Conservation (phyloP, 2,329 filamentous ascomycete species). For the Pseudogymnoascus sp. region DNA sequence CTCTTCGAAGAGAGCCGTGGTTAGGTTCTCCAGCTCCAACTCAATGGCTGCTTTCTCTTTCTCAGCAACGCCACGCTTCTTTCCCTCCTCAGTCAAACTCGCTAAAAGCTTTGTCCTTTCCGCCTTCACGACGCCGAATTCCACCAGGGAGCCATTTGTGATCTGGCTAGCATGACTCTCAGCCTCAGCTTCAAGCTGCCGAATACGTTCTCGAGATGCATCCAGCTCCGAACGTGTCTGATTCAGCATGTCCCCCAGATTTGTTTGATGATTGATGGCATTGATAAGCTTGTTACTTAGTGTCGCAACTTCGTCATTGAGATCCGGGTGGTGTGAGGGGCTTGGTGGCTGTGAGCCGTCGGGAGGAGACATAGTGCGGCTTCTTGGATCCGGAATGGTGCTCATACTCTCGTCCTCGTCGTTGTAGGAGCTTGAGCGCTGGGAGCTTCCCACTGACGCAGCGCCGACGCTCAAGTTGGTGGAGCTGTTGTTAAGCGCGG, state of each 20-base stretch:
- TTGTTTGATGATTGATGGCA: slow-evolving; percentile 93
- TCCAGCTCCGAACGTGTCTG: slow-evolving; percentile 80
- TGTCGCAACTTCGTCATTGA: slow-evolving; percentile 72
- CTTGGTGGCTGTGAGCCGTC: slow-evolving; percentile 30
- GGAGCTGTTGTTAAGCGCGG: slow-evolving; percentile 1
- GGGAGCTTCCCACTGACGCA: background rate
- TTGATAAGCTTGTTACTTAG: slow-evolving; percentile 94
- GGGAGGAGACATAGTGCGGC: slow-evolving; percentile 44
- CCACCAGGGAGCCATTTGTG: slow-evolving; percentile 67
- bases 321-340: slow-evolving; percentile 46
- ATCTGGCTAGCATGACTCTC: slow-evolving; percentile 66
- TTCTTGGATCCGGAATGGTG: slow-evolving; percentile 61
- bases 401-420: slow-evolving; percentile 58
- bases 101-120: slow-evolving; percentile 57
- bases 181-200: slow-evolving; percentile 54
- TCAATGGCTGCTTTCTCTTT: slow-evolving; percentile 85
- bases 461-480: background rate
- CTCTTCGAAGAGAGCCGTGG: slow-evolving; percentile 91
- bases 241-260: slow-evolving; percentile 80
- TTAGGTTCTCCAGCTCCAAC: slow-evolving; percentile 83
- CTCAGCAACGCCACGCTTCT: slow-evolving; percentile 58
- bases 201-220: slow-evolving; percentile 59
- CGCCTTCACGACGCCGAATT: slow-evolving; percentile 66
- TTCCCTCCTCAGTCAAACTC: slow-evolving; percentile 59
- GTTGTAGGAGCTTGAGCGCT: slow-evolving; percentile 26